Base-by-base conservation (phyloP, 2,329 filamentous ascomycete genomes). In the Sporothrix luriei region DNA sequence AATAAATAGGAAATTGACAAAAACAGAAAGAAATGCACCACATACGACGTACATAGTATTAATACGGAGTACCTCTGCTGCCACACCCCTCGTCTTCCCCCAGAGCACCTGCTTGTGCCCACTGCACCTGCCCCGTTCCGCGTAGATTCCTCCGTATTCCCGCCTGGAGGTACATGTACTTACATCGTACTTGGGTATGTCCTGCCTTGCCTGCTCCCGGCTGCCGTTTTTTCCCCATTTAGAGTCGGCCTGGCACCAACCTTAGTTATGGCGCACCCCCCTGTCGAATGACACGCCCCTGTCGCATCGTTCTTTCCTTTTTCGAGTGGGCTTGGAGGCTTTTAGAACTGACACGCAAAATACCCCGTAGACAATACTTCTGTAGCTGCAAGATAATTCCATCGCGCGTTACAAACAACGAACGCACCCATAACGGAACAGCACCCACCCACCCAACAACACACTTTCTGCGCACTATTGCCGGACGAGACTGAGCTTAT, bases 171-270 rank as follows among this genome's bases (percentile, higher is more conserved):
- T 66, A n/a, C n/a, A n/a, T n/a, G n/a, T n/a, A n/a, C n/a, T n/a
- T n/a, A n/a, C n/a, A n/a, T n/a, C n/a, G n/a, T n/a, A 67, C 49
- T 46, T 49, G 40, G 49, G 48, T 67, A 46, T 33, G 29, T 3
- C 33, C 33, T 33, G 33, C 33, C 33, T 33, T 33, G 33, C 51
- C 65, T 46, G n/a, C 51, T 67, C 40, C 59, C 61, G 49, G 65
- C 21, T 55, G 65, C 49, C 64, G 65, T 57, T 48, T 24, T n/a
- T 57, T 59, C 13, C 52, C 52, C 40, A 59, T 48, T 66, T 66
- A 66, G 64, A 55, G 64, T 61, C 66, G 43, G 55, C 57, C 67
- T 64, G 67, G 46, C 67, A 64, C 38, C 57, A 52, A 49, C 57
- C 46, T 46, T 64, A 69, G 43, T 48, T 14, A n/a, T 52, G 52